Conservation (phyloP, 2,329 filamentous ascomycete genomes). For the Sarocladiaceae sp. region DNA sequence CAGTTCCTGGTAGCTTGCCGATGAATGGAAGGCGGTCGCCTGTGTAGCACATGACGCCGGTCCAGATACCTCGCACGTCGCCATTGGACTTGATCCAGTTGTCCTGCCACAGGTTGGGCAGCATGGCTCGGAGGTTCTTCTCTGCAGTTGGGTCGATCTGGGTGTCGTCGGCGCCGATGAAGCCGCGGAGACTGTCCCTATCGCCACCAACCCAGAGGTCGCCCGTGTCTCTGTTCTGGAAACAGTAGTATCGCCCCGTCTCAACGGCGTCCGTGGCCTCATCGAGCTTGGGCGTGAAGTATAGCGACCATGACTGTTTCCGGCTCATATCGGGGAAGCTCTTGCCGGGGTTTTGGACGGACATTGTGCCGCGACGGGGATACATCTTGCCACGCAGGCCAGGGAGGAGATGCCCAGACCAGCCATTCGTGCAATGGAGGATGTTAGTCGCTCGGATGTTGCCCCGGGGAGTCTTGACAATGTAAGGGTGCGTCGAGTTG, state of each 20-base stretch:
- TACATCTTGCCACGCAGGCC: conserved; percentile 30
- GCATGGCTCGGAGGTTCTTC: conserved; percentile 33
- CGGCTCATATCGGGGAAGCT: conserved; percentile 25
- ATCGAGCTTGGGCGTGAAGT: background rate
- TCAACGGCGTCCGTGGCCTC: background rate
- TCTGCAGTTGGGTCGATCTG: conserved; percentile 30
- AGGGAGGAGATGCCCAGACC: conserved; percentile 44
- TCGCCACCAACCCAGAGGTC: conserved; percentile 51
- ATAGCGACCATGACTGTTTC: conserved; percentile 39
- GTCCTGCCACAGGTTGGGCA: conserved; percentile 35
- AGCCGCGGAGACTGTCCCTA: conserved; percentile 34
- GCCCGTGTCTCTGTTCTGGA: conserved; percentile 17
- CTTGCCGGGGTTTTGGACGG: conserved; percentile 37
- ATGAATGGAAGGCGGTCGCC: conserved; percentile 45
- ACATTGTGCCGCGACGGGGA: conserved; percentile 28
- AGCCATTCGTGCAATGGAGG: conserved; percentile 53
- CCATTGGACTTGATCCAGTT: conserved; percentile 24
- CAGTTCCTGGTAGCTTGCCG: conserved; percentile 26
- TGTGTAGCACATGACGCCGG: conserved; percentile 40
- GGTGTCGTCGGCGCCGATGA: conserved; percentile 43
- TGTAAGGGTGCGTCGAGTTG: conserved; percentile 25
- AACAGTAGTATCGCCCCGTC: background rate
- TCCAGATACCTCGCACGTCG: conserved; percentile 37
- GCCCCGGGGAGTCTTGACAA: conserved; percentile 39
- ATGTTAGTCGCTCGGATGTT: conserved; percentile 40